phyloP scores from a whole-genome alignment of 805 yeast genomes.

The Lachancea cidri region DNA sequence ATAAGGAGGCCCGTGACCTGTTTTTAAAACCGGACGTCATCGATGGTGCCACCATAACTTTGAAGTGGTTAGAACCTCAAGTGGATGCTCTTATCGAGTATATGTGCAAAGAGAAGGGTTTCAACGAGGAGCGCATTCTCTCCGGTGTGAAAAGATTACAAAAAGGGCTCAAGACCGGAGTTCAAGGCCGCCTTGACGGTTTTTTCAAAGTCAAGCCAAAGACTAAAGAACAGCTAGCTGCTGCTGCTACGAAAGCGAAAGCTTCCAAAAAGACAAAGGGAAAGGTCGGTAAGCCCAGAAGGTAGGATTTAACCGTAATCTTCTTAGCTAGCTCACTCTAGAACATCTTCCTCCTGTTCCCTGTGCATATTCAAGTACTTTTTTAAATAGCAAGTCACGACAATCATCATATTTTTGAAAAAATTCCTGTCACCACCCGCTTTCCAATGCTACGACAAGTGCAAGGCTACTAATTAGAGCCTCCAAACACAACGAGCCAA shows the following conservation, averaged over 20 bases:
- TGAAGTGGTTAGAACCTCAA: constrained; percentile 90
- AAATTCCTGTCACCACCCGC: too few species aligned
- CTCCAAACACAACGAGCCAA: background rate
- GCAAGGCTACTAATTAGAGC: too few species aligned
- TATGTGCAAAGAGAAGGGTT: constrained; percentile 84
- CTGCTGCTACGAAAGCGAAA: constrained; percentile 31
- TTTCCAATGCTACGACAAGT: too few species aligned
- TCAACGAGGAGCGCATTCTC: constrained; percentile 86
- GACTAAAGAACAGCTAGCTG: constrained; percentile 41
- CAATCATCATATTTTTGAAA: too few species aligned
- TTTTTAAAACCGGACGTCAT: constrained; percentile 79
- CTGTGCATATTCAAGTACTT: background rate
- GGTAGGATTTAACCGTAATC: too few species aligned
- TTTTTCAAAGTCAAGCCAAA: constrained; percentile 69
- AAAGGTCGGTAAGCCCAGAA: constrained; percentile 22
- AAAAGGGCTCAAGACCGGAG: constrained; percentile 78
- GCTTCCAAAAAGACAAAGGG: constrained; percentile 24
- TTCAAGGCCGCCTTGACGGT: constrained; percentile 89
- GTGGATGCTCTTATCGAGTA: constrained; percentile 75
- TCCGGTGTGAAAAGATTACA: constrained; percentile 80
- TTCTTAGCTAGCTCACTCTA: too few species aligned
- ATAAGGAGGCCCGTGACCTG: constrained; percentile 75
- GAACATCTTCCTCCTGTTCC: too few species aligned
- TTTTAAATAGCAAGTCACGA: background rate
- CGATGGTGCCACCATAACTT: constrained; percentile 51